A percentile compares a stretch with the other conserved stretches of the same genome.
Conservation (phyloP, 2,329 filamentous ascomycete species). For the Cordyceps javanica region DNA sequence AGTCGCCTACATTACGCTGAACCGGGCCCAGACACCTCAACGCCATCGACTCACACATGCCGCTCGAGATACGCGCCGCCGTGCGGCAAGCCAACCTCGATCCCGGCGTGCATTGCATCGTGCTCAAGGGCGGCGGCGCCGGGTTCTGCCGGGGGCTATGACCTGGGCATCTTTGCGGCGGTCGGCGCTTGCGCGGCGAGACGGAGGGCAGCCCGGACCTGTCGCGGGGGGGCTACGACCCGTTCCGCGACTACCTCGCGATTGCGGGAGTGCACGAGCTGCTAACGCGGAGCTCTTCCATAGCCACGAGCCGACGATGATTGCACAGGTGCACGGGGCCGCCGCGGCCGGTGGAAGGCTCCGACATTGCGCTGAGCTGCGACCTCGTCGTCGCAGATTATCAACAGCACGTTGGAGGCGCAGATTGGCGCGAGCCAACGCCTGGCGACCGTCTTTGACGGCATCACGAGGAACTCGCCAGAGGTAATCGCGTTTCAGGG, state of each 20-base stretch:
- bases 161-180: slow-evolving; percentile 14
- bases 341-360: slow-evolving; percentile 14
- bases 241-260: slow-evolving; percentile 12
- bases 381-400: slow-evolving; percentile 14
- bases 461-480: slow-evolving; percentile 16
- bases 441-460: slow-evolving; percentile 14
- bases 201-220: slow-evolving; percentile 15
- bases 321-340: slow-evolving; percentile 16
- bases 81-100: slow-evolving; percentile 13
- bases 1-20: slow-evolving; percentile 15
- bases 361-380: slow-evolving; percentile 15
- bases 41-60: slow-evolving; percentile 14
- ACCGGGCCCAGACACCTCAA: slow-evolving; percentile 15
- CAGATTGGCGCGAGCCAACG: slow-evolving; percentile 12
- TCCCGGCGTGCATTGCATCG: slow-evolving; percentile 14
- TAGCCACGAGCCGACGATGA: slow-evolving; percentile 15
- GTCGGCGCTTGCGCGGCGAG: slow-evolving; percentile 10
- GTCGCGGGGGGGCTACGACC: slow-evolving; percentile 13
- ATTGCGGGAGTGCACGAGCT: slow-evolving; percentile 14
- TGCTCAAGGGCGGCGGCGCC: slow-evolving; percentile 12
- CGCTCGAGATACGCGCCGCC: slow-evolving; percentile 11
- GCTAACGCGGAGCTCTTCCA: slow-evolving; percentile 15
- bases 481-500: slow-evolving; percentile 14
- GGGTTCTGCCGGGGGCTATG: slow-evolving; percentile 16
- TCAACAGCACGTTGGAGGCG: slow-evolving; percentile 13